These are phyloP conservation scores for Persicaria maculosa DNA, from an alignment of 148 eudicot genomes.

Conservation along the genomic window DNA sequence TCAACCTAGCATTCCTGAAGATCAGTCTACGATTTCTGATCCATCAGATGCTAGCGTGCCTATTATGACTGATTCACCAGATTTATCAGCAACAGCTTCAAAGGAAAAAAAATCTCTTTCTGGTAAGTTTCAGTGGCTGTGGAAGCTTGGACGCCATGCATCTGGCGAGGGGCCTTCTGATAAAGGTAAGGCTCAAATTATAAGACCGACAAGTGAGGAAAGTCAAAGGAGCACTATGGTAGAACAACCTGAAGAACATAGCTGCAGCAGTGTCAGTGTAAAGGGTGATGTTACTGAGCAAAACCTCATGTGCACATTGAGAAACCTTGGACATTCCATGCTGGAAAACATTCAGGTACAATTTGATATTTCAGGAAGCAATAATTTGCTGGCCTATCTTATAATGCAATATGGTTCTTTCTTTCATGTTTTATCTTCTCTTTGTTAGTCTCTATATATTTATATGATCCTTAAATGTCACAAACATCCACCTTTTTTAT, in stretches of 20 bases:
- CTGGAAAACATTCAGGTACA: conserved; percentile 91
- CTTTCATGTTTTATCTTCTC: not conserved
- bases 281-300: conserved; percentile 60
- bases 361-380: not conserved
- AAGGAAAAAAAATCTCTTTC: conserved; percentile 19
- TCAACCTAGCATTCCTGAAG: not conserved
- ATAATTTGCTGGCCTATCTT: not conserved
- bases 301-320: conserved; percentile 56
- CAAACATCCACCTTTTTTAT: not conserved
- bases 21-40: not conserved
- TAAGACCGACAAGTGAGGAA: conserved; percentile 24
- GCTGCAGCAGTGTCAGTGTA: conserved; percentile 19
- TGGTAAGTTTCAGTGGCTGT: conserved; percentile 75
- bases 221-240: not conserved
- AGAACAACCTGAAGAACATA: conserved; percentile 12
- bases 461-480: not conserved
- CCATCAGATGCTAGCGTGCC: conserved; percentile 5
- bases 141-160: conserved; percentile 62
- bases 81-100: conserved; percentile 6
- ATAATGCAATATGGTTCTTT: not conserved
- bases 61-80: conserved; percentile 10
- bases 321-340: conserved; percentile 87
- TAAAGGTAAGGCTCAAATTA: conserved; percentile 20
- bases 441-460: not conserved
- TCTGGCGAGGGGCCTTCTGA: conserved; percentile 54